Base-by-base conservation (phyloP, 495 filamentous ascomycete species). In the Neurospora sp. region DNA sequence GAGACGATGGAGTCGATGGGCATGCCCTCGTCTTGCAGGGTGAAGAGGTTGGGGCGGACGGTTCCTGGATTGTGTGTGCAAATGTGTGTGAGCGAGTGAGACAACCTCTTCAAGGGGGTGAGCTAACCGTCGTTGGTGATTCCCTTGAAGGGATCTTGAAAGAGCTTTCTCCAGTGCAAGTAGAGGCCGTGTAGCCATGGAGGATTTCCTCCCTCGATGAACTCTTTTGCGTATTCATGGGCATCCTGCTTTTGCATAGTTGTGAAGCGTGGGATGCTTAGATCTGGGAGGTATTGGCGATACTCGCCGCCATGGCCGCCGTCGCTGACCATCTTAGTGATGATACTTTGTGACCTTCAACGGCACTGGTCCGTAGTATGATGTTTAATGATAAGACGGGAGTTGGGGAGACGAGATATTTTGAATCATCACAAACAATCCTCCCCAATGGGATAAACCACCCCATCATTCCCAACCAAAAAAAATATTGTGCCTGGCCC, bases 151-250 rank as follows among this genome's bases (percentile, higher is more conserved):
- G 91, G 91, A 82, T 92, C 89, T 72, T 89, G 80, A 72, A 88
- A 83, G 48, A 92, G 79, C 74, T 90, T 86, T 75, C 83, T 72
- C 91, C 91, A 93, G 78, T 91, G 87, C 78, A 86, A 83, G 71
- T 89, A 92, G 61, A 92, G 80, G 0, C 83, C 87, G 76, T 91
- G 88, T 61, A 93, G 81, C 91, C 91, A 93, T 4, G 90, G 90
- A 27, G 91, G 91, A 22, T 83, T 79, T 27, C 87, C 86, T 41
- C 82, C 79, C 22, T 87, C 85, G 75, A 87, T 87, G 78, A 92
- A 90, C 22, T 81, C 87, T 37, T 85, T 80, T 1, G 89, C 88
- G 74, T 92, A 91, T 73, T 89, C 86, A 72, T 90, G 86, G 27
- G 88, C 87, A 78, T 89, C 86, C 77, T 91, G 90, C 65, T 84